Evolutionary conservation across 768 basidiomycete species (phyloP).

Genomic region (Amanita pallidorosea): DNA sequence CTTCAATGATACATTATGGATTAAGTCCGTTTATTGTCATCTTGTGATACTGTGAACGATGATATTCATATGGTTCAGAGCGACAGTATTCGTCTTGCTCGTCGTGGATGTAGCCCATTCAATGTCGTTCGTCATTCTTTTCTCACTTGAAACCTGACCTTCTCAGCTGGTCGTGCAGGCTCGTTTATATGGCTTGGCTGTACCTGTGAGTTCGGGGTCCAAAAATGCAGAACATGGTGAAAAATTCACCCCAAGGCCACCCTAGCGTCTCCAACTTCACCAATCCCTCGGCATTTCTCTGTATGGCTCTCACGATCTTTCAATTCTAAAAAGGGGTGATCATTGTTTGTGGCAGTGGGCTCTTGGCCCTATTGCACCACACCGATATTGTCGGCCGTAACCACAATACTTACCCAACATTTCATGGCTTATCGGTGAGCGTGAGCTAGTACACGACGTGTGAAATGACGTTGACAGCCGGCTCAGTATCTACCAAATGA

Average conservation of each 20-base stretch:
- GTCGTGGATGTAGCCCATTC: conserved; percentile 4
- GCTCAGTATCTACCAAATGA: conserved; percentile 9
- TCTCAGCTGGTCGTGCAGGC: not conserved
- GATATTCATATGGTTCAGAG: not conserved
- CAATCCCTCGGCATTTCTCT: not conserved
- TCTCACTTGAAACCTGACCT: not conserved
- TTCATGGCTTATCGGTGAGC: conserved; percentile 10
- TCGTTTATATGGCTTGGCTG: not conserved
- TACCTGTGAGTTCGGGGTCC: not conserved
- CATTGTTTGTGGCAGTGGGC: not conserved
- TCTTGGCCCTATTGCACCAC: conserved; percentile 9
- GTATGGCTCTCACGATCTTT: not conserved
- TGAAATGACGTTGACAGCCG: not conserved
- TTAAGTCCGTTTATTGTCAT: not conserved
- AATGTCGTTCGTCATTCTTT: not conserved
- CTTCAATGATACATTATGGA: not conserved
- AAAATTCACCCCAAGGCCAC: not conserved
- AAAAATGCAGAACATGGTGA: not conserved
- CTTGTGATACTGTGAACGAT: not conserved
- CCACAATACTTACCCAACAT: conserved; percentile 10
- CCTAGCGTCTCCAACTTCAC: not conserved
- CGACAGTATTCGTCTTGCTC: conserved; percentile 1
- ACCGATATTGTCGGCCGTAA: conserved; percentile 9
- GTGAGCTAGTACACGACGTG: not conserved
- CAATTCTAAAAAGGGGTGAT: not conserved